Evolutionary conservation across 2,329 filamentous ascomycete species (phyloP), one percentile per base, ranked within the genome.

Genomic region (Xylaria arbuscula): DNA sequence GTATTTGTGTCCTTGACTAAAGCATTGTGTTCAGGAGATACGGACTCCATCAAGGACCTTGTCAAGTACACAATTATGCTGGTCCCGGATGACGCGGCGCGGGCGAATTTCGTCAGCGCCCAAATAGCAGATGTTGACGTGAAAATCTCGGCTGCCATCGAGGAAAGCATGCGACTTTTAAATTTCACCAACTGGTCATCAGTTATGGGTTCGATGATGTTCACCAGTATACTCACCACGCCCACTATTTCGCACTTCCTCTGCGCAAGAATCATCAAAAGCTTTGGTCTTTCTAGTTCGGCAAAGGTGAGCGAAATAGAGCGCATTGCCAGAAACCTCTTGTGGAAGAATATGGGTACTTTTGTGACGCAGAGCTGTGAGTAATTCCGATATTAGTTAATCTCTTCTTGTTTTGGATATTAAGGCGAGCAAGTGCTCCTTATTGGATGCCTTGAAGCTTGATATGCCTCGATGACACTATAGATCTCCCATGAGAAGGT

Each of bases 161-260:
- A 72, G 28, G 70, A 73, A 66, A 71, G 68, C 34, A 17, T 73
- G 47, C 66, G 70, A 17, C 69, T 73, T 15, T 48, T 72, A 17
- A 70, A 72, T 54, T 70, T 72, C 54, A 67, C 70, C 19, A 72
- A 72, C 10, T 71, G 72, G 71, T 70, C 69, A 7, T 60, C 71
- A 2, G 57, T 70, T 11, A 68, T 74, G 36, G 53, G 73, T 3
- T 62, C 69, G 6, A 72, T 71, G 47, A 66, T 68, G 36, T 62
- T 72, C 9, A 68, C 66, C 10, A 74, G 70, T 40, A 22, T 71
- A 15, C 13, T 72, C 38, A 71, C 71, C 13, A 71, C 71, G 0
- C 74, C 74, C 1, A 75, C 73, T 1, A 74, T 75, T 11, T 73
- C 74, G 3, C 65, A 67, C 40, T 63, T 74, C 3, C 71, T 76